These are phyloP conservation scores for Zancudomyces culisetae DNA, from an alignment of 371 early-diverging fungal species.

Conservation along the genomic window DNA sequence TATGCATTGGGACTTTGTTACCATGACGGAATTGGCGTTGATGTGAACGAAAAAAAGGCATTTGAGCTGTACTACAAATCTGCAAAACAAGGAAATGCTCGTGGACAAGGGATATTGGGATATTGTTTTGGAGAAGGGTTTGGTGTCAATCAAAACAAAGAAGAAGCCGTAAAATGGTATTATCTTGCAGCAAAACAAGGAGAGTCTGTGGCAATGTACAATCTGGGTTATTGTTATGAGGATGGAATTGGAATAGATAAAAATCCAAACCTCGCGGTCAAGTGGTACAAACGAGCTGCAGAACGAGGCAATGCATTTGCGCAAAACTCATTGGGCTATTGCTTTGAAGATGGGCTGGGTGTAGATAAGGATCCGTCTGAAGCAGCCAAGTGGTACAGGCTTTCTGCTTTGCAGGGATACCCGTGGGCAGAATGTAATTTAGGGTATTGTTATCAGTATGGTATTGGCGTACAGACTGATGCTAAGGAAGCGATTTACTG, in stretches of 20 bases:
- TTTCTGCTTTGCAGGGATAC: constrained; percentile 44
- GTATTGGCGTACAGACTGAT: constrained; percentile 50
- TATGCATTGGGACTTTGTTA: constrained; percentile 56
- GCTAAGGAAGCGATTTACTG: constrained; percentile 44
- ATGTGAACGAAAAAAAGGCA: constrained; percentile 31
- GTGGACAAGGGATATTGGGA: constrained; percentile 51
- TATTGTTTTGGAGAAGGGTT: constrained; percentile 67
- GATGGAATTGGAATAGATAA: constrained; percentile 48
- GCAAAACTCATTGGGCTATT: constrained; percentile 58
- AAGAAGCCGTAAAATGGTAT: constrained; percentile 44
- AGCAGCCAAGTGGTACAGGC: constrained; percentile 50
- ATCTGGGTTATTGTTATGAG: constrained; percentile 64
- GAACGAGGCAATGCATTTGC: constrained; percentile 53
- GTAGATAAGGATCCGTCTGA: constrained; percentile 29
- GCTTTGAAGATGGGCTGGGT: constrained; percentile 59
- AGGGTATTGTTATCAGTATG: constrained; percentile 67
- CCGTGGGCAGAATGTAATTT: constrained; percentile 64
- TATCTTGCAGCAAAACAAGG: constrained; percentile 33
- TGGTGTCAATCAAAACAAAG: constrained; percentile 40
- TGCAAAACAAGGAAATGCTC: constrained; percentile 39
- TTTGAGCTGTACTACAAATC: constrained; percentile 39
- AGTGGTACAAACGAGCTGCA: constrained; percentile 46
- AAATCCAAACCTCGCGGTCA: constrained; percentile 34
- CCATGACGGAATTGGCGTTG: constrained; percentile 45
- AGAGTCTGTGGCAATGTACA: constrained; percentile 51